phyloP scores from a whole-genome alignment of 352 stramenopile genomes.

The Phytophthora cryptogea region DNA sequence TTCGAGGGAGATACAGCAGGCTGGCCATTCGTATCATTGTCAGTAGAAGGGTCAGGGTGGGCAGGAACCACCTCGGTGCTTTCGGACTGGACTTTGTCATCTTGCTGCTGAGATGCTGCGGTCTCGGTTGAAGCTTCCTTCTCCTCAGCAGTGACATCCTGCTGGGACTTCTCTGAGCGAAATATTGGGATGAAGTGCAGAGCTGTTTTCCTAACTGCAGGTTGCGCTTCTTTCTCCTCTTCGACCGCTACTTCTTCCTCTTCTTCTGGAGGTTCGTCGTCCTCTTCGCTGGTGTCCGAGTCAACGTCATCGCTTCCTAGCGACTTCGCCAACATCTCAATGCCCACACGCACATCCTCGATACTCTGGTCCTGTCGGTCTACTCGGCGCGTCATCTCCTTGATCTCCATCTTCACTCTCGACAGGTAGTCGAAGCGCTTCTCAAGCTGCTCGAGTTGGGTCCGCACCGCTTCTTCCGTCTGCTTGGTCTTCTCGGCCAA shows the following conservation, averaged over 20 bases:
- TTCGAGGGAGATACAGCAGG: background rate
- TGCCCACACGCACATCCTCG: constrained; percentile 58
- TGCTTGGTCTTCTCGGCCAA: constrained; percentile 32
- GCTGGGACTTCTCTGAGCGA: constrained; percentile 3
- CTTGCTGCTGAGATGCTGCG: background rate
- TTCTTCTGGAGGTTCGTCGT: background rate
- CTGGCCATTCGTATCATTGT: background rate
- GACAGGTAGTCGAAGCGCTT: constrained; percentile 78
- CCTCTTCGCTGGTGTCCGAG: constrained; percentile 42
- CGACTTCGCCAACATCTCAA: constrained; percentile 68
- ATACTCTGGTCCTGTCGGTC: constrained; percentile 69
- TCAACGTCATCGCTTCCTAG: constrained; percentile 69
- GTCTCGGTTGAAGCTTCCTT: background rate
- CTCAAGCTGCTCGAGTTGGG: constrained; percentile 60
- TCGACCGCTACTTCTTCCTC: background rate
- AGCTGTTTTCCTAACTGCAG: constrained; percentile 11
- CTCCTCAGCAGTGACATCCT: constrained; percentile 1
- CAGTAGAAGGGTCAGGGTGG: background rate
- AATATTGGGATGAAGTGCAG: constrained; percentile 16
- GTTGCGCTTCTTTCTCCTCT: constrained; percentile 6
- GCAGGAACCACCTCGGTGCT: background rate
- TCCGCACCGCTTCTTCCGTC: constrained; percentile 52
- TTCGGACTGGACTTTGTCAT: background rate
- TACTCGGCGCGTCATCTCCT: constrained; percentile 55
- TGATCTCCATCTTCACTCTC: constrained; percentile 77